Evolutionary conservation across 2,329 filamentous ascomycete genomes (phyloP).

Genomic region (Sphaerostilbella broomeana): DNA sequence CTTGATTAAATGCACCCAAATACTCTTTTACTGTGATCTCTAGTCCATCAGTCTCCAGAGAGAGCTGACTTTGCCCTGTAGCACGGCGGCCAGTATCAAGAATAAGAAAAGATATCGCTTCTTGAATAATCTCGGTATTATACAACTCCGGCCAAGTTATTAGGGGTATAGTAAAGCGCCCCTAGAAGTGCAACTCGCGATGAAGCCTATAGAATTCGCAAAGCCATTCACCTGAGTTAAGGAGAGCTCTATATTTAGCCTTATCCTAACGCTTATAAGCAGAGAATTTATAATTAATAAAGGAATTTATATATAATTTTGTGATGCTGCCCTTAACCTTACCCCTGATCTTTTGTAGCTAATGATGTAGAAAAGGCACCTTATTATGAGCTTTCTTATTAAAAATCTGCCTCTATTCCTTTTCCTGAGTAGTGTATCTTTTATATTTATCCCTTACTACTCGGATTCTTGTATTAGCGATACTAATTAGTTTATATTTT

Average conservation of each 20-base stretch:
- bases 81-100: too few species aligned
- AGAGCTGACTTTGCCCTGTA: too few species aligned
- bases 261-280: not conserved
- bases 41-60: too few species aligned
- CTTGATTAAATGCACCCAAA: too few species aligned
- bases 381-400: conserved; percentile 2
- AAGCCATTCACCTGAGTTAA: not conserved
- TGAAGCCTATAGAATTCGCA: not conserved
- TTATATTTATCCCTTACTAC: not conserved
- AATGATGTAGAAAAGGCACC: not conserved
- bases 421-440: not conserved
- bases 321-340: not conserved
- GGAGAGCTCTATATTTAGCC: not conserved
- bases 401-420: not conserved
- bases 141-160: too few species aligned
- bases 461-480: not conserved
- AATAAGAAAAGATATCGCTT: too few species aligned
- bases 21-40: too few species aligned
- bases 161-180: too few species aligned
- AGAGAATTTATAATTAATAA: not conserved
- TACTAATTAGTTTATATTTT: not conserved
- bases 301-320: not conserved
- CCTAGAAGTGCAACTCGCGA: too few species aligned
- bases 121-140: too few species aligned
- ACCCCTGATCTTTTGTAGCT: not conserved